Conservation (phyloP, 2,329 filamentous ascomycete species). For the Fusarium denticulatum region DNA sequence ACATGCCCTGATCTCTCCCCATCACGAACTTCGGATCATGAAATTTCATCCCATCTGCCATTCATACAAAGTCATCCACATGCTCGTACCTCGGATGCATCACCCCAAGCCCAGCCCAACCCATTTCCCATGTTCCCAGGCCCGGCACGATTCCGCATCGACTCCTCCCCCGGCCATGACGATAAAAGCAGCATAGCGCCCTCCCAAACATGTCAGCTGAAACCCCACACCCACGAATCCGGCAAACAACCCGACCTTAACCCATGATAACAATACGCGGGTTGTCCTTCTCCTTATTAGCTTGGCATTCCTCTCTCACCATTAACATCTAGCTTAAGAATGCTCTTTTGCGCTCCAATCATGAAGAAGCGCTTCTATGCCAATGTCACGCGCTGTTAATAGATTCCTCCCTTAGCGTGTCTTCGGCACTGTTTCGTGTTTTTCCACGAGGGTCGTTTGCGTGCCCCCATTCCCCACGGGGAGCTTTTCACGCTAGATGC, state of each 20-base stretch:
- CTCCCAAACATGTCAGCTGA: background rate
- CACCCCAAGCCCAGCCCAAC: background rate
- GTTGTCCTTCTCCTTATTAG: background rate
- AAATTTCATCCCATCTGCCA: background rate
- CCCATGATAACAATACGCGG: constrained; percentile 1
- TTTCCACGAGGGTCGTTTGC: background rate
- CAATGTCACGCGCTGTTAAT: constrained; percentile 8
- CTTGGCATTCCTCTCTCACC: background rate
- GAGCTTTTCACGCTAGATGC: background rate
- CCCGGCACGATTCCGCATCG: background rate
- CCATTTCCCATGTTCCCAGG: background rate
- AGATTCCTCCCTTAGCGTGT: background rate
- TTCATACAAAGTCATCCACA: background rate
- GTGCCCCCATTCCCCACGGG: constrained; percentile 4
- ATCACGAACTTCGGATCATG: background rate
- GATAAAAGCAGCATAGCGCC: background rate
- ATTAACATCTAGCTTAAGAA: background rate
- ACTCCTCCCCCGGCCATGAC: background rate
- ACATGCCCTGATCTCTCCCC: too few species aligned
- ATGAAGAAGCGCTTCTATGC: constrained; percentile 2
- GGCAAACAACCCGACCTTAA: background rate
- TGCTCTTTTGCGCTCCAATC: constrained; percentile 7
- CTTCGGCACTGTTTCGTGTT: background rate
- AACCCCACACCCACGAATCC: background rate
- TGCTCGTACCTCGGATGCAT: background rate